Evolutionary conservation across 192 early-diverging fungal genomes (phyloP).

Genomic region (Pilobolus umbonatus): DNA sequence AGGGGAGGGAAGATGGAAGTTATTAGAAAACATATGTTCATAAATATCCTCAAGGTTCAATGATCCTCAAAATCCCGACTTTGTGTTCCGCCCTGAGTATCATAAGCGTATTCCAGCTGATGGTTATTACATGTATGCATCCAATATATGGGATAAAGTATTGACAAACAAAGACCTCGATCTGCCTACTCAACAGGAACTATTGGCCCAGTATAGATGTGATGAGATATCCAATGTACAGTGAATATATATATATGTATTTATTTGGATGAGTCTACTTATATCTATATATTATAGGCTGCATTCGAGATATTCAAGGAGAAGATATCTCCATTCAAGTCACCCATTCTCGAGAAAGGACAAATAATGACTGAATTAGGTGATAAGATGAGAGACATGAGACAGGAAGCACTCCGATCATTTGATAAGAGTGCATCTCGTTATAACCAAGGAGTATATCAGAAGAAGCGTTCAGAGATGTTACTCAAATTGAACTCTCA

Average conservation of each 20-base stretch:
- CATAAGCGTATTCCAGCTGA: slow-evolving; percentile 94
- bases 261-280: neutral
- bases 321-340: slow-evolving; percentile 57
- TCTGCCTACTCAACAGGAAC: slow-evolving; percentile 95
- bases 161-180: slow-evolving; percentile 93
- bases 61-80: slow-evolving; percentile 61
- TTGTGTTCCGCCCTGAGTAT: slow-evolving; percentile 81
- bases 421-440: slow-evolving; percentile 91
- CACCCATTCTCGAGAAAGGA: slow-evolving; percentile 68
- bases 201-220: slow-evolving; percentile 97
- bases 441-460: slow-evolving; percentile 85
- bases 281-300: slow-evolving; percentile 19
- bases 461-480: slow-evolving; percentile 81
- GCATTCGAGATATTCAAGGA: slow-evolving; percentile 69
- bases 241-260: neutral
- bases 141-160: slow-evolving; percentile 95
- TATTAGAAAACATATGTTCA: neutral
- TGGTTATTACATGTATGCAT: slow-evolving; percentile 89
- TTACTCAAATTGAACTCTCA: slow-evolving; percentile 68
- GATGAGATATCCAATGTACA: slow-evolving; percentile 85
- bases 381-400: slow-evolving; percentile 49
- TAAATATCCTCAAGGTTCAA: slow-evolving; percentile 50
- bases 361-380: slow-evolving; percentile 78
- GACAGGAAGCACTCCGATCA: slow-evolving; percentile 50
- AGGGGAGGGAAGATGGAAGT: neutral